Percentiles rank a stretch among this genome's conserved stretches.
Evolutionary conservation across 768 basidiomycete species (phyloP).

Genomic region (Gymnopilus dilepis): DNA sequence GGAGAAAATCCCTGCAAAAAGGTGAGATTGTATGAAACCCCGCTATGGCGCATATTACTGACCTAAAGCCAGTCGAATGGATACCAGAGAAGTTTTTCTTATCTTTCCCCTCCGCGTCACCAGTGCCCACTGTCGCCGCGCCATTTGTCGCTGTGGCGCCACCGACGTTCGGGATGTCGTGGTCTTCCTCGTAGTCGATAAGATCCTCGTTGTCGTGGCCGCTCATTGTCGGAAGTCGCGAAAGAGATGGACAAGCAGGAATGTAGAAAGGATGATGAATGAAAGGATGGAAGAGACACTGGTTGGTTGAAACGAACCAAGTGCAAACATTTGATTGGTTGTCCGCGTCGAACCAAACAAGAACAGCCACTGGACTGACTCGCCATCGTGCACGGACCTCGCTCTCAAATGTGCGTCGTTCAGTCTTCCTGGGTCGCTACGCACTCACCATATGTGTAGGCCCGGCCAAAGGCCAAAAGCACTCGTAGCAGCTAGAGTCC

Average conservation of each 20-base stretch:
- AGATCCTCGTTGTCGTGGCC: slow-evolving; percentile 89
- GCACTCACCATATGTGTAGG: too few species aligned
- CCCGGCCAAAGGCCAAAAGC: too few species aligned
- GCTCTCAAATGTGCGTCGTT: too few species aligned
- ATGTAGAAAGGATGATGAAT: slow-evolving; percentile 32
- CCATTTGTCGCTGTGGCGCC: slow-evolving; percentile 53
- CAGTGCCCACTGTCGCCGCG: slow-evolving; percentile 49
- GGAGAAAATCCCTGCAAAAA: slow-evolving; percentile 83
- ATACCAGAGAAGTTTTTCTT: slow-evolving; percentile 99
- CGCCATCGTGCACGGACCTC: slow-evolving; percentile 41
- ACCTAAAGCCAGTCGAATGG: slow-evolving; percentile 99
- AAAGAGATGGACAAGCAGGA: slow-evolving; percentile 27
- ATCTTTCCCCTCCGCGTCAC: slow-evolving; percentile 75
- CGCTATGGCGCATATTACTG: slow-evolving; percentile 29
- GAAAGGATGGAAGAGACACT: slow-evolving; percentile 25
- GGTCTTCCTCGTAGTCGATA: slow-evolving; percentile 94
- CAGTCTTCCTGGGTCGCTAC: too few species aligned
- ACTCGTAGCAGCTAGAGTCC: too few species aligned
- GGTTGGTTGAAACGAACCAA: slow-evolving; percentile 27
- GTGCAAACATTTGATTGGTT: slow-evolving; percentile 32
- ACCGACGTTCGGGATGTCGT: slow-evolving; percentile 72
- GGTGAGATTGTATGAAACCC: slow-evolving; percentile 3
- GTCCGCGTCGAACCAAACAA: slow-evolving; percentile 36
- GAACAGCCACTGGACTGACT: slow-evolving; percentile 21
- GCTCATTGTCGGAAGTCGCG: slow-evolving; percentile 58